A percentile compares a stretch with the other conserved stretches of the same genome.
phyloP scores from a whole-genome alignment of 2,329 filamentous ascomycete genomes.

The Periconia macrospinosa region DNA sequence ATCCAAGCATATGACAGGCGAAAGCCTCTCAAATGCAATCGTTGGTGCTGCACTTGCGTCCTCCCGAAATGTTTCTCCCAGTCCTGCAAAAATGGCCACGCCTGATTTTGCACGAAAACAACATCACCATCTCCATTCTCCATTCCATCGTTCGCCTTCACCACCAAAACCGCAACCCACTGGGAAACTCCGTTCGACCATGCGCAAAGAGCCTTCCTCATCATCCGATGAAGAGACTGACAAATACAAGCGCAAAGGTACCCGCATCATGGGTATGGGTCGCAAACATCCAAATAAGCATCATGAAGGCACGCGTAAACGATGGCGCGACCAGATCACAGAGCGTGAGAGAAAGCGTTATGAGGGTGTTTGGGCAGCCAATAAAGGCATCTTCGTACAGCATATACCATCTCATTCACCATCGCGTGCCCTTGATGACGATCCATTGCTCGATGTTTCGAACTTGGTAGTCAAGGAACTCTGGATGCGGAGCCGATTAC shows the following conservation, averaged over 20 bases:
- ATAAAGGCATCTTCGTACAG: conserved; percentile 59
- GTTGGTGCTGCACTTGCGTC: conserved; percentile 74
- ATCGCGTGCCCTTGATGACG: conserved; percentile 14
- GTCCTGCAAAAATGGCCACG: conserved; percentile 35
- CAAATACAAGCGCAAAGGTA: conserved; percentile 57
- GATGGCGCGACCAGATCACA: conserved; percentile 77
- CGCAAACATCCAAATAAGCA: conserved; percentile 69
- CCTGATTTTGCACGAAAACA: conserved; percentile 41
- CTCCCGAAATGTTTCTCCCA: conserved; percentile 54
- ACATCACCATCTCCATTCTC: conserved; percentile 40
- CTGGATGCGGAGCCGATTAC: conserved; percentile 72
- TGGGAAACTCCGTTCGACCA: conserved; percentile 64
- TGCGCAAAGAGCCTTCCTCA: conserved; percentile 56
- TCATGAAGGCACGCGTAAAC: conserved; percentile 72
- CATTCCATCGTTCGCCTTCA: conserved; percentile 44
- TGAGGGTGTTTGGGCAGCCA: conserved; percentile 78
- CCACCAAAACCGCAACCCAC: conserved; percentile 43
- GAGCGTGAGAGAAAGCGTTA: conserved; percentile 75
- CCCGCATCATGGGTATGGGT: conserved; percentile 54
- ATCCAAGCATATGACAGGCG: conserved; percentile 57
- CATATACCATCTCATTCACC: conserved; percentile 16
- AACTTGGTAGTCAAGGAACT: conserved; percentile 73
- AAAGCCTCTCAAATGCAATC: conserved; percentile 72
- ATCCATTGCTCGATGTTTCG: conserved; percentile 57
- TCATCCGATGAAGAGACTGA: conserved; percentile 56